Base-by-base conservation (phyloP, 2,329 filamentous ascomycete genomes). In the Bipolaris oryzae region DNA sequence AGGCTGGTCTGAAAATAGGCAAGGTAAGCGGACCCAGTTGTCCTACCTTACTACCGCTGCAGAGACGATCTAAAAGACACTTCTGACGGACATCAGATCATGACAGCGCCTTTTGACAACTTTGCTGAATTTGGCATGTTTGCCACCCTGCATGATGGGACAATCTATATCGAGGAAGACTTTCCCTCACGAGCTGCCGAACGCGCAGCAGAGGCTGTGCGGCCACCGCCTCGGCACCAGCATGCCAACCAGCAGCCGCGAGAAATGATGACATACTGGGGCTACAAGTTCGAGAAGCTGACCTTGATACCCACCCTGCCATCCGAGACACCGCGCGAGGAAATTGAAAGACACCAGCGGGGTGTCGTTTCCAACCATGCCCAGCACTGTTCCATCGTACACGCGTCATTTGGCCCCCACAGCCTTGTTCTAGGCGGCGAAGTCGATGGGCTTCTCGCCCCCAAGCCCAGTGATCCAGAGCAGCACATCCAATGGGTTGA, bases 211-310 rank as follows among this genome's bases (percentile, higher is more conserved):
- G 67, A 74, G 60, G 50, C 67, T 20, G 44, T 56, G 16, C 62
- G 68, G 2, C 68, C 68, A 5, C 66, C 62, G 4, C 61, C 68
- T 7, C 62, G 64, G 16, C 50, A 68, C 41, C 65, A 68, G 9
- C 79, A 86, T 63, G 78, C 84, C 68, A 79, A 85, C 67, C 78
- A 81, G 69, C 80, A 82, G 72, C 85, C 90, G 0, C 87, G 89
- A 48, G 89, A 95, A 55, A 81, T 93, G 62, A 97, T 97, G 92
- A 87, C 89, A 47, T 99, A 88, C 72, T 98, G 94, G 94, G 94
- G 94, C 34, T 99, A 99, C 80, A 99, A 99, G 74, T 99, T 99
- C 69, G 95, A 99, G 76, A 90, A 91, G 0, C 77, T 99, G 1
- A 87, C 88, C 6, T 88, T 95, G 1, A 79, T 98, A 3, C 88